Evolutionary conservation across 306 rosid species (phyloP), one percentile per base, ranked within the genome.

Genomic region (Lagenaria siceraria): DNA sequence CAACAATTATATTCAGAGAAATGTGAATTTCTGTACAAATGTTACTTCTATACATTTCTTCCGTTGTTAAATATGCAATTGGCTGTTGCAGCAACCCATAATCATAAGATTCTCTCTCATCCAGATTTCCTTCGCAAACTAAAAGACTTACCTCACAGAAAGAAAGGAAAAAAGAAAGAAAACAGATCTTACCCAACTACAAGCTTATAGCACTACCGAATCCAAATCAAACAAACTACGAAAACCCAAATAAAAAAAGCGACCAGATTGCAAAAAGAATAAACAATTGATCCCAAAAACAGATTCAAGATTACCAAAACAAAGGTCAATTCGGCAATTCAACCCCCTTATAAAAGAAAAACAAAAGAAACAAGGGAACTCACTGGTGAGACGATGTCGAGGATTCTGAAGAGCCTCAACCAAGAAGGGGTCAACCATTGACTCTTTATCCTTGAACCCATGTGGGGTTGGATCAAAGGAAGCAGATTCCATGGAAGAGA

Each of bases 341-440:
- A 70, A 43, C n/a, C 75, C 35, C 25, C 8, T 43, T 0, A 7
- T 0, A 62, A 7, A 4, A 9, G 2, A 14, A 87, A 49, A 52
- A 75, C 21, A 53, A 19, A 40, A 63, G 9, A 13, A 2, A 6
- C 1, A 42, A 15, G 85, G 22, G 60, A 33, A 82, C 92, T 77
- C 79, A 94, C 98, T 77, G 13, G 98, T 87, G 10, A 94, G 88
- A 52, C 98, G 97, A 85, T 94, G 96, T 17, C 98, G 90, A 78
- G 97, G 97, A 80, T 94, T 94, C 82, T 90, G 97, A 77, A 94
- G 79, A 51, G 98, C 98, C 80, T 94, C 98, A 19, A 96, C 91
- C 62, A 94, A 90, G 80, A 94, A 94, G 85, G 84, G 97, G 80
- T 94, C 97, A 5, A 94, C 97, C 89, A 91, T 83, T 61, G 91